These are phyloP conservation scores for Neurospora sp. DNA, from an alignment of 495 filamentous ascomycete genomes.

Conservation along the genomic window DNA sequence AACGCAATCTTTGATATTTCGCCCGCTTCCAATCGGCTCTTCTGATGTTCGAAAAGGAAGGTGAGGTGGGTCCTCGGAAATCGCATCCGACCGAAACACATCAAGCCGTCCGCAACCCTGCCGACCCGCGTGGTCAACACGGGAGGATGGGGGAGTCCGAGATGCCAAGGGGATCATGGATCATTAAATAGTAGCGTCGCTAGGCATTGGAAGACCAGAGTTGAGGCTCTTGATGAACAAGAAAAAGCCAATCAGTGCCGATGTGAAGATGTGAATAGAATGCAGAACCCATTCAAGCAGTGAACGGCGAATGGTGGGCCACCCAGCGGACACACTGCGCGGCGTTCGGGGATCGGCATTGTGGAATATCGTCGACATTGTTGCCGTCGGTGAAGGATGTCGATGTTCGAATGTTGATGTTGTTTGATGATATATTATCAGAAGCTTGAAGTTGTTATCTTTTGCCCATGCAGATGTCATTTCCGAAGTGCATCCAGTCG, in stretches of 20 bases:
- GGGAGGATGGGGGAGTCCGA: not conserved
- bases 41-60: not conserved
- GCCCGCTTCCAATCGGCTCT: not conserved
- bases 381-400: not conserved
- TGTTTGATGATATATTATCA: not conserved
- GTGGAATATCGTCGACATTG: not conserved
- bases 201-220: not conserved
- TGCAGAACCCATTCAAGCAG: not conserved
- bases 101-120: not conserved
- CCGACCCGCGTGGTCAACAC: not conserved
- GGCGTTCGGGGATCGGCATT: not conserved
- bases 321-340: not conserved
- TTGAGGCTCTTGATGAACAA: not conserved
- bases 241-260: too few species aligned
- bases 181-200: not conserved
- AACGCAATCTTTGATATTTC: not conserved
- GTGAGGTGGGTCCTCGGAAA: not conserved
- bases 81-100: not conserved
- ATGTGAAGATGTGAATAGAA: not conserved
- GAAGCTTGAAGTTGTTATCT: not conserved
- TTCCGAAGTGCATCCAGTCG: not conserved
- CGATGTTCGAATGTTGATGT: not conserved
- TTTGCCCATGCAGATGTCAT: not conserved
- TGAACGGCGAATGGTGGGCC: not conserved
- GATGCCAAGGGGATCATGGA: not conserved